Base-by-base conservation (phyloP, 176 grass and related monocot genomes). In the Triticum dicoccoides region DNA sequence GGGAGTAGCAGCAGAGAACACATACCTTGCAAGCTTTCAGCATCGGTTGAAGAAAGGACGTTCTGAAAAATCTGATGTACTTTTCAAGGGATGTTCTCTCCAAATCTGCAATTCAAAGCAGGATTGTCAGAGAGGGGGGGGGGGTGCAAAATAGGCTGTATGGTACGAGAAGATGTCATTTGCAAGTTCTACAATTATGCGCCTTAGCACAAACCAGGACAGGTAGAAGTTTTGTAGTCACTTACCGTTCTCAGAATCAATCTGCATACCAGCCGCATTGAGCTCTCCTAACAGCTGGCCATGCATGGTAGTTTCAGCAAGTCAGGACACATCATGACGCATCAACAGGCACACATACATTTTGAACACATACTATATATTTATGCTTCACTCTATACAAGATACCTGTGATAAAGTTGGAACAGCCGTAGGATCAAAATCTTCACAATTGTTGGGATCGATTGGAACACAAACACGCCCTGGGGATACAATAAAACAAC, bases 11-110 rank as follows among this genome's bases (percentile, higher is more conserved):
- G 33, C 42, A 82, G 59, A 54, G 25, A 77, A 14, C 21, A 10
- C 37, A 14, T 85, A 98, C 96, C 93, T 94, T 98, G 90, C 96
- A 98, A 63, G 90, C 87, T 95, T 95, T 98, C 73, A 92, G 69
- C 89, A 94, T 32, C 20, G 93, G 91, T 6, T 92, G 88, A 73
- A 95, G 68, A 63, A 98, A 98, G 6, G 80, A 92, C 49, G 93
- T 90, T 88, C 91, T 85, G 82, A 98, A 98, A 82, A 92, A 89
- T 29, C 84, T 83, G 51, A 98, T 81, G 11, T 88, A 83, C 79
- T 89, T 76, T 49, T 81, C 86, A 85, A 95, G 88, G 67, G 91
- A 92, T 12, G 96, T 94, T 92, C 80, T 88, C 87, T 94, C 93
- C 91, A 80, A 91, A 58, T 74, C 93, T 98, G 80, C 74, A 76